phyloP scores from a whole-genome alignment of 345 rosid genomes.

The Mangifera indica region DNA sequence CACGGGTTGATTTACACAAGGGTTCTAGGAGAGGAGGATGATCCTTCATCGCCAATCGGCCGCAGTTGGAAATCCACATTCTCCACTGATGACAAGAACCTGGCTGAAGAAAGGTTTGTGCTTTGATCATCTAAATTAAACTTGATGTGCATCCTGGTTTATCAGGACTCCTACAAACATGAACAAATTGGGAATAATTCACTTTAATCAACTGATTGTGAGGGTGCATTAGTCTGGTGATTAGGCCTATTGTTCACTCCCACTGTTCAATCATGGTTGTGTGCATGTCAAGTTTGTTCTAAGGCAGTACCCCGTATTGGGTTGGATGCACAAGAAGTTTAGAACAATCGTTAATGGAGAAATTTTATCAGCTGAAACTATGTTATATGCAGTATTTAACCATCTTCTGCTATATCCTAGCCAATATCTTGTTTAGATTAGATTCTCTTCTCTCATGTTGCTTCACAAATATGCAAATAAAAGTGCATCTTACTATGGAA shows the following conservation, averaged over 20 bases:
- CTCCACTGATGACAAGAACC: conserved; percentile 63
- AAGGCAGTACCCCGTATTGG: too few relatives aligned
- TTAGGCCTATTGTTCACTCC: too few relatives aligned
- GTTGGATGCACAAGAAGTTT: too few relatives aligned
- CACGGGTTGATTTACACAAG: conserved; percentile 70
- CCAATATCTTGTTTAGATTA: neutral
- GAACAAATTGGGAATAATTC: too few relatives aligned
- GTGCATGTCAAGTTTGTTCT: too few relatives aligned
- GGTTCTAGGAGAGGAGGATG: conserved; percentile 77
- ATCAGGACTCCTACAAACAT: neutral
- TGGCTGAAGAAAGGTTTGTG: conserved; percentile 69
- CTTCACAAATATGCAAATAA: neutral
- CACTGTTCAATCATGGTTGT: too few relatives aligned
- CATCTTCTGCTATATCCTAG: neutral
- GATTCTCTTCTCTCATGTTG: neutral
- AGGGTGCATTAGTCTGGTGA: too few relatives aligned
- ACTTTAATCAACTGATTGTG: too few relatives aligned
- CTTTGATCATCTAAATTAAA: neutral
- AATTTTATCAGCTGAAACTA: neutral
- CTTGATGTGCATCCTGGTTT: neutral
- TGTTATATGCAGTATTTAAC: neutral
- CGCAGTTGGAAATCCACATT: conserved; percentile 96
- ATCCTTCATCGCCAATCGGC: conserved; percentile 83
- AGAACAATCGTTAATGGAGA: too few relatives aligned
- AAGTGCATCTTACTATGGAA: neutral